phyloP scores from a whole-genome alignment of 371 early-diverging fungal genomes.

The Phascolomyces articulosus region DNA sequence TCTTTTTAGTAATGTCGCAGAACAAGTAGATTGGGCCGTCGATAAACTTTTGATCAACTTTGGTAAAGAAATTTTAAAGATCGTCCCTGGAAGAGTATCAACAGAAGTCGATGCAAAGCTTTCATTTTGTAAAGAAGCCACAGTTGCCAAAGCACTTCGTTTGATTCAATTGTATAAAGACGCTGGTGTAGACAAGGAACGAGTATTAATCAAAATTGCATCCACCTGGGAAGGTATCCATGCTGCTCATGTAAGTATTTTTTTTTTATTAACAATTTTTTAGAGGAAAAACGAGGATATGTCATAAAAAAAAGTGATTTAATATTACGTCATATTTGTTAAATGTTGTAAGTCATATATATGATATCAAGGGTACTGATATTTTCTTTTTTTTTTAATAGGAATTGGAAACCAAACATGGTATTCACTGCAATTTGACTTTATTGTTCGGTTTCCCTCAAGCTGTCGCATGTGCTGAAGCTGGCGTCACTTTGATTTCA shows the following conservation, averaged over 20 bases:
- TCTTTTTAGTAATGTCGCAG: conserved; percentile 52
- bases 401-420: conserved; percentile 81
- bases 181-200: conserved; percentile 82
- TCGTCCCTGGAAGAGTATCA: conserved; percentile 97
- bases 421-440: conserved; percentile 98
- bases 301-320: not conserved
- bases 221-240: conserved; percentile 99
- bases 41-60: conserved; percentile 97
- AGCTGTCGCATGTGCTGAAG: conserved; percentile 98
- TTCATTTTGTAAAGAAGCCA: conserved; percentile 92
- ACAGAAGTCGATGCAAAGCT: conserved; percentile 98
- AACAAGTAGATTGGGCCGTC: conserved; percentile 83
- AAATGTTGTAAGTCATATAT: no score
- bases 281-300: no score
- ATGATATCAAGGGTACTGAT: no score
- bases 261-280: no score
- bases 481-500: conserved; percentile 95
- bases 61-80: conserved; percentile 94
- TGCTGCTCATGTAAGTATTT: conserved; percentile 77
- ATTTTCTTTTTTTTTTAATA: not conserved
- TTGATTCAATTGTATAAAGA: conserved; percentile 92
- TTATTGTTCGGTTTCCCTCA: conserved; percentile 92
- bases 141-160: conserved; percentile 89
- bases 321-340: no score
- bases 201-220: conserved; percentile 97